Base-by-base conservation (phyloP, 2,329 filamentous ascomycete genomes). In the Oidium heveae region DNA sequence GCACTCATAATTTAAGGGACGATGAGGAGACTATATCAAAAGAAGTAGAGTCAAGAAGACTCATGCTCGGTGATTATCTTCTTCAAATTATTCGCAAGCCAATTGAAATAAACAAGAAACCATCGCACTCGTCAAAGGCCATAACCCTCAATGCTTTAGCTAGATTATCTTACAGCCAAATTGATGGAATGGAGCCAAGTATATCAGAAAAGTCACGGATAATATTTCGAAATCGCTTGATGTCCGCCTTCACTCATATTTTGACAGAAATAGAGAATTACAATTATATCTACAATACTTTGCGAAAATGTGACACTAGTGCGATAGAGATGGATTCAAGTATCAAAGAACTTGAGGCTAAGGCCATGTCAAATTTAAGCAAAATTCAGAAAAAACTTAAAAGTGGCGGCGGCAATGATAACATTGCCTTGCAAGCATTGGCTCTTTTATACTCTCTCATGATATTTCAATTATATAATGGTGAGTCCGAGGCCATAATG, bases 381-480 rank as follows among this genome's bases (percentile, higher is more conserved):
- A 74, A 74, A 60, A 67, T 77, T 13, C 66, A 74, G 32, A 74
- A 74, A 55, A 65, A 63, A 56, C 60, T 63, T 10, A 67, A 65
- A 54, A 66, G 59, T 51, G 59, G 61, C 55, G 44, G 65, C 59
- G 61, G 64, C 59, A 53, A 68, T 57, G 57, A 57, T 12, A 62
- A 61, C 49, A 55, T 59, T 32, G 59, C 61, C 22, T 53, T 71
- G 16, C 78, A 79, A 57, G 84, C 84, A 0, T 75, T 95, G 56
- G 81, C 82, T 20, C 73, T 95, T 37, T 74, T 96, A 1, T 86
- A 94, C 65, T 81, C 86, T 0, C 75, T 95, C 54, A 83, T 86
- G 0, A 76, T 95, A 15, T 73, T 96, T 55, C 86, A 95, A 66
- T 74, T 94, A 9, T 94, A 94, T 69, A 88, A 89, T 62, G 85